A percentile compares a stretch with the other conserved stretches of the same genome.
Evolutionary conservation across 805 yeast genomes (phyloP).

Genomic region (Starmera pachycereana): DNA sequence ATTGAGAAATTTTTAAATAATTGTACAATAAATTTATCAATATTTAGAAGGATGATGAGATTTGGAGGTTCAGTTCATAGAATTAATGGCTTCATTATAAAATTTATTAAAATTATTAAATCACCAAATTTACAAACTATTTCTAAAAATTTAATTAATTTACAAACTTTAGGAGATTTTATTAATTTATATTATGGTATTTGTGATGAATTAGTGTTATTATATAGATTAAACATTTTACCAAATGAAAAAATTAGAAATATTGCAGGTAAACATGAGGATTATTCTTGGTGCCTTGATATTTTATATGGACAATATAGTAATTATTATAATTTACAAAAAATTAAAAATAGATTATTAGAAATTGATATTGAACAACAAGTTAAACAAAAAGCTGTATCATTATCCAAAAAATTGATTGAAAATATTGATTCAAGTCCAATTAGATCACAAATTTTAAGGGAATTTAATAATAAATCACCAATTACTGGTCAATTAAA

Average conservation of each 20-base stretch:
- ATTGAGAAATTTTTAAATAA: constrained; percentile 28
- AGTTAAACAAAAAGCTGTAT: constrained; percentile 45
- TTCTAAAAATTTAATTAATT: constrained; percentile 27
- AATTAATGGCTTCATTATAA: constrained; percentile 26
- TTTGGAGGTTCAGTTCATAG: constrained; percentile 65
- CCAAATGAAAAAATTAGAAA: constrained; percentile 25
- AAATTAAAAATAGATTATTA: constrained; percentile 36
- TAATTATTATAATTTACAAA: constrained; percentile 32
- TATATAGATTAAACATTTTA: constrained; percentile 43
- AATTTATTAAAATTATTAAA: constrained; percentile 18
- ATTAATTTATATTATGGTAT: constrained; percentile 52
- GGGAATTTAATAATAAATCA: constrained; percentile 18
- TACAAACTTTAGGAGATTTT: constrained; percentile 38
- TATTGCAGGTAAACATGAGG: constrained; percentile 45
- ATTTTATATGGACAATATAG: constrained; percentile 47
- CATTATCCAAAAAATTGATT: constrained; percentile 29
- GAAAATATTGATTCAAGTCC: constrained; percentile 17
- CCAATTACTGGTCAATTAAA: constrained; percentile 5
- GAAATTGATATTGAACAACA: constrained; percentile 48
- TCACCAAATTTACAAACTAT: constrained; percentile 13
- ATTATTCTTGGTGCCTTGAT: constrained; percentile 60
- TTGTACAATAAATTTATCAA: constrained; percentile 35
- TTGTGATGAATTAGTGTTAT: constrained; percentile 51
- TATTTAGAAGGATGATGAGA: constrained; percentile 58
- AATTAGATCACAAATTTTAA: constrained; percentile 20